phyloP scores from a whole-genome alignment of 306 rosid genomes.

The Clitoria ternatea region DNA sequence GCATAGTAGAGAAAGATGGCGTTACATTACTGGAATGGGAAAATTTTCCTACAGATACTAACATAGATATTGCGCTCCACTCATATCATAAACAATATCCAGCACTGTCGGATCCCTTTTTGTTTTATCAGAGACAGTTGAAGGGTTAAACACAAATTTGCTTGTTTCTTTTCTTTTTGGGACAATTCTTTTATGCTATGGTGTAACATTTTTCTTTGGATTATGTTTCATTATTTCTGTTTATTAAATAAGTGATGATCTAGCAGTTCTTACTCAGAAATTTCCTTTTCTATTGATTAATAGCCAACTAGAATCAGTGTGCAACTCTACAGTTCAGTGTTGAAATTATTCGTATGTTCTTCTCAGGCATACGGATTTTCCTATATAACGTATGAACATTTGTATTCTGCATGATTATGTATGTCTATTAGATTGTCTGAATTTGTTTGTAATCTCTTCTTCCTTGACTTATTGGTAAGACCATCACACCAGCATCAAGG shows the following conservation, averaged over 20 bases:
- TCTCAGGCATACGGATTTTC: not conserved
- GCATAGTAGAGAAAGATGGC: slow-evolving; percentile 47
- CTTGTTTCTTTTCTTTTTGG: not conserved
- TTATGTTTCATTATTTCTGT: not conserved
- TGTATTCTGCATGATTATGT: not conserved
- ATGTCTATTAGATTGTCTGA: not conserved
- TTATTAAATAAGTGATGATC: not conserved
- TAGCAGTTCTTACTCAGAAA: not conserved
- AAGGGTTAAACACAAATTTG: not conserved
- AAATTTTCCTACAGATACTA: slow-evolving; percentile 48
- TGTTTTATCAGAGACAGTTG: slow-evolving; percentile 16
- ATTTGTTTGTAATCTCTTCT: slow-evolving; percentile 15
- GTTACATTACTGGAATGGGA: slow-evolving; percentile 69
- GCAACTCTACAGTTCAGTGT: slow-evolving; percentile 6
- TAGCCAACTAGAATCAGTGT: not conserved
- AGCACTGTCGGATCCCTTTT: not conserved
- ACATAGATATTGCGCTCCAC: slow-evolving; percentile 73
- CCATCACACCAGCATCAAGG: slow-evolving; percentile 35
- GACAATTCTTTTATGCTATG: slow-evolving; percentile 9
- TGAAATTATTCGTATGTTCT: not conserved
- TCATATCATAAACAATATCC: slow-evolving; percentile 65
- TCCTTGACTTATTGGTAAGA: slow-evolving; percentile 66
- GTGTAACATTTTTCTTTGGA: not conserved
- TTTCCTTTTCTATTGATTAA: not conserved
- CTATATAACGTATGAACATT: not conserved